A percentile compares a stretch with the other conserved stretches of the same genome.
phyloP scores from a whole-genome alignment of 306 rosid species.

The Neltuma alba region DNA sequence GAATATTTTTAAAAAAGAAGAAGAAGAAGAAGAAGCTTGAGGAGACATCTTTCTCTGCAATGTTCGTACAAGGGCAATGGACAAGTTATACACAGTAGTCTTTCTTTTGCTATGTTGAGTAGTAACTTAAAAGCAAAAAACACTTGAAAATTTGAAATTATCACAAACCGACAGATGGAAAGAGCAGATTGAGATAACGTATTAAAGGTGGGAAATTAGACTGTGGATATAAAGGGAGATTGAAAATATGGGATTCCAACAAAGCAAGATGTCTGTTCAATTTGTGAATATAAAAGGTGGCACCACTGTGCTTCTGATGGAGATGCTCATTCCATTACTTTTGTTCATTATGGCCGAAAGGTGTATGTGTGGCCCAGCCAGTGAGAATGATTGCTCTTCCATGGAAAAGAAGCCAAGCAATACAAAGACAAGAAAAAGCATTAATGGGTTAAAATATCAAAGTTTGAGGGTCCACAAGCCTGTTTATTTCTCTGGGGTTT shows the following conservation, averaged over 20 bases:
- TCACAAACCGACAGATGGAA: not conserved
- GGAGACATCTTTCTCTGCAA: not conserved
- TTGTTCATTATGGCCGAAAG: slow-evolving; percentile 4
- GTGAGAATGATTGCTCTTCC: slow-evolving; percentile 25
- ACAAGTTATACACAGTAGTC: not conserved
- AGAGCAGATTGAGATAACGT: not conserved
- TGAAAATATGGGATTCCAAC: not conserved
- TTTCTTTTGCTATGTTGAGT: not conserved
- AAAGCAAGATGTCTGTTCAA: not conserved
- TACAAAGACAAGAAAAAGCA: slow-evolving; percentile 21
- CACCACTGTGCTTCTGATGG: slow-evolving; percentile 9
- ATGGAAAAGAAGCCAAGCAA: slow-evolving; percentile 24
- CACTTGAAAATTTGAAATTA: not conserved
- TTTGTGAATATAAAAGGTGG: not conserved
- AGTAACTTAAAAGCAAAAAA: too few species aligned
- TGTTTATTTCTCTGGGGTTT: not conserved
- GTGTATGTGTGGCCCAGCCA: slow-evolving; percentile 9
- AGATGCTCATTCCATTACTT: slow-evolving; percentile 7
- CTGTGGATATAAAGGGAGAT: not conserved
- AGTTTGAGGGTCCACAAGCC: slow-evolving; percentile 15
- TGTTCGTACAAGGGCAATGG: not conserved
- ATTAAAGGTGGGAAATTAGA: not conserved
- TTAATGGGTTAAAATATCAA: slow-evolving; percentile 9
- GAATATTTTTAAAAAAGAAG: not conserved
- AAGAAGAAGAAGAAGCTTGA: too few species aligned